Conservation (phyloP, 169 alveolate species). For the Plasmodium ovale region DNA sequence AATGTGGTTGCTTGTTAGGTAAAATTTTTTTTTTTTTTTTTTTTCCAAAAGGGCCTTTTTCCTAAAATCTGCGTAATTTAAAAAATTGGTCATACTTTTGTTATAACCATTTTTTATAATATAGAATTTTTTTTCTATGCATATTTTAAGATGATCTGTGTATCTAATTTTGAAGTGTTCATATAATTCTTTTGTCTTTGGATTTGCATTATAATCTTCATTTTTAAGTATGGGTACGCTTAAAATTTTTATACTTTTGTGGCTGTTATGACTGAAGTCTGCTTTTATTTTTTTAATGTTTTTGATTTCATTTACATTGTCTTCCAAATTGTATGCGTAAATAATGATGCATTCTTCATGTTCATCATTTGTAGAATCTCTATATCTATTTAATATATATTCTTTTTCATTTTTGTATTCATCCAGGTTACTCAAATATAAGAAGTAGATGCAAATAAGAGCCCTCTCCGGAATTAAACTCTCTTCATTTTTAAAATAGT, state of each 20-base stretch:
- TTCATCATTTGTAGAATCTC: constrained; percentile 40
- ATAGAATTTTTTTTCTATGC: constrained; percentile 61
- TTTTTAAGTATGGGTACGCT: constrained; percentile 27
- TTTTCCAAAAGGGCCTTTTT: constrained; percentile 25
- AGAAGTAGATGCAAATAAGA: constrained; percentile 59
- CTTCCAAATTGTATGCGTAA: constrained; percentile 47
- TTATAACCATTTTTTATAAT: constrained; percentile 44
- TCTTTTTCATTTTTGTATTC: constrained; percentile 62
- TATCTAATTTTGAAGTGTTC: constrained; percentile 64
- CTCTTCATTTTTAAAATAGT: constrained; percentile 64
- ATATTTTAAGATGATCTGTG: constrained; percentile 55
- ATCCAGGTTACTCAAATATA: constrained; percentile 41
- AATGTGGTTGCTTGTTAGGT: constrained; percentile 1
- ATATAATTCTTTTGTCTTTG: constrained; percentile 52
- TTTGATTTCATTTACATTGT: constrained; percentile 59
- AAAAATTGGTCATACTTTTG: constrained; percentile 48
- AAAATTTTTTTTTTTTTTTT: constrained; percentile 45
- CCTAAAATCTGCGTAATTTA: constrained; percentile 25
- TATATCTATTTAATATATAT: constrained; percentile 36
- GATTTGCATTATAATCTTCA: constrained; percentile 38
- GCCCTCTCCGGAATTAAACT: constrained; percentile 22
- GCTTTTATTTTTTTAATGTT: constrained; percentile 65
- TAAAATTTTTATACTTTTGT: constrained; percentile 62
- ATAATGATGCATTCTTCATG: constrained; percentile 56
- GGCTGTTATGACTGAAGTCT: constrained; percentile 58